Evolutionary conservation across 352 stramenopile genomes (phyloP), one percentile per base, ranked within the genome.

Genomic region (Elongisporangium anandrum): DNA sequence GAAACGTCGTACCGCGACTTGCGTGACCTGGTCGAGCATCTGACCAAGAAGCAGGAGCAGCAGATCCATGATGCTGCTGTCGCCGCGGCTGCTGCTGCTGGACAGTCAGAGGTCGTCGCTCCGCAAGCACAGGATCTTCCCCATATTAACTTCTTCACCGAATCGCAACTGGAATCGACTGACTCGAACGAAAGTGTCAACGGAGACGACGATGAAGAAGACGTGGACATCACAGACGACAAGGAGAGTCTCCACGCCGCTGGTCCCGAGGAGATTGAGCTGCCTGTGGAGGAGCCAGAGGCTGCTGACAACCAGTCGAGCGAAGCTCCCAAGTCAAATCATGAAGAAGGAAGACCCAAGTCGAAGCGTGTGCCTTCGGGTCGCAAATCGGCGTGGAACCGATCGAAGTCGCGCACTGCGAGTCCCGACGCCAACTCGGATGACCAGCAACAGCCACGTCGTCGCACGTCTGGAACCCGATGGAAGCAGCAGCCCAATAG

Each of bases 91-190:
- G 52, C 61, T 29, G 23, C 50, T 22, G 39, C 52, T 26, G 52
- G 64, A 5, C 57, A 71, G 45, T 52, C 57, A 21, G 50, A 61
- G 4, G 52, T 56, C 2, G 59, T 82, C 13, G 55, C 61, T 23
- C 65, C 61, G 9, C 52, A 69, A 50, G 73, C 72, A 10, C 73
- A 87, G 19, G 68, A 73, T 20, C 63, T 89, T 59, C 81, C 85
- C 6, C 64, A 90, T 24, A 91, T 94, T 60, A 94, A 89, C 57
- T 94, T 94, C 60, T 92, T 94, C 49, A 89, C 85, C 0, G 85
- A 94, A n/a, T 88, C 83, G 12, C 71, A 85, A 41, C 50, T 91
- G 0, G 79, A 88, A 20, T 34, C 57, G 10, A 63, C 67, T 2
- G 48, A 64, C 20, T 54, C 4, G 1, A 52, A 66, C 13, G 19